Conservation (phyloP, 139 green algal genomes). For the Marvania coccoides region DNA sequence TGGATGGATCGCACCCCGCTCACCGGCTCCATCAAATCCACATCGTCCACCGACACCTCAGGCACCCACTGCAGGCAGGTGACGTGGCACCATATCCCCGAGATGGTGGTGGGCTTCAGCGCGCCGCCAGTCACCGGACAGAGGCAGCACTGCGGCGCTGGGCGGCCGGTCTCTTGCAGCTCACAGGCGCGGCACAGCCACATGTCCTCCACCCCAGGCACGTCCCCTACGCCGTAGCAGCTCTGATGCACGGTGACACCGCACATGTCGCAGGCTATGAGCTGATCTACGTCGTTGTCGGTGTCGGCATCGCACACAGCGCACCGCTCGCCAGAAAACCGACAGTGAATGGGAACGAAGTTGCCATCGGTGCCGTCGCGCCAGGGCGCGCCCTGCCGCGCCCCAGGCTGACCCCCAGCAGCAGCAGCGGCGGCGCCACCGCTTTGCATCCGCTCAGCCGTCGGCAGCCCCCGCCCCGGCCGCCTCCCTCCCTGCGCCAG, state of each 20-base stretch:
- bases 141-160: slow-evolving; percentile 77
- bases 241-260: slow-evolving; percentile 78
- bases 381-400: no score
- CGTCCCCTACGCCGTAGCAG: slow-evolving; percentile 83
- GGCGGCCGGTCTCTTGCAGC: slow-evolving; percentile 37
- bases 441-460: not conserved
- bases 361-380: not conserved
- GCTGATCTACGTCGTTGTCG: slow-evolving; percentile 84
- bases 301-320: slow-evolving; percentile 82
- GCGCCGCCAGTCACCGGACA: slow-evolving; percentile 82
- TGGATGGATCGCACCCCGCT: slow-evolving; percentile 68
- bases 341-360: slow-evolving; percentile 20
- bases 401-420: no score
- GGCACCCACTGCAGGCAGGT: slow-evolving; percentile 85
- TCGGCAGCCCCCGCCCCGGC: no score
- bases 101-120: slow-evolving; percentile 76
- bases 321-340: slow-evolving; percentile 50
- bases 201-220: slow-evolving; percentile 61
- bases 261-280: slow-evolving; percentile 81
- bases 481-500: no score
- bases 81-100: slow-evolving; percentile 72
- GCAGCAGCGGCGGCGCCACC: not conserved
- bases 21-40: slow-evolving; percentile 69
- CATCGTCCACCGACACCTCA: slow-evolving; percentile 38
- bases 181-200: slow-evolving; percentile 86